Base-by-base conservation (phyloP, 2,329 filamentous ascomycete species). In the Xylariaceae sp. region DNA sequence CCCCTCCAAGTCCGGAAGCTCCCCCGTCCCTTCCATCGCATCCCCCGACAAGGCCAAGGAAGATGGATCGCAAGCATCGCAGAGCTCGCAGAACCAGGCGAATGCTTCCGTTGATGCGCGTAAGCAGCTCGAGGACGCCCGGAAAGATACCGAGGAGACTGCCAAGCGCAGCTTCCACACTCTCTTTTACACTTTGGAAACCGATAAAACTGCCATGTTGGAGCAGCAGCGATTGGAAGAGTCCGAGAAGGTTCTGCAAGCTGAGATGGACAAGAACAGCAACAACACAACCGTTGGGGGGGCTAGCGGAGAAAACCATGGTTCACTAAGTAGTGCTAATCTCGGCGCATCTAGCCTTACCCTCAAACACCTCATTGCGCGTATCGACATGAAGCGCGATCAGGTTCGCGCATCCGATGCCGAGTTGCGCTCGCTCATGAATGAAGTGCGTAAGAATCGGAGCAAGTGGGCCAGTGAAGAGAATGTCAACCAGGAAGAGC, bases 401-500 rank as follows among this genome's bases (percentile, higher is more conserved):
- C 83, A 89, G 72, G 92, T 99, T 45, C 83, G 85, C 66, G 92
- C 94, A 15, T 95, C 91, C 1, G 94, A 99, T 72, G 87, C 90
- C 19, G 92, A 99, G 65, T 76, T 99, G 52, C 84, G 94, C 52
- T 89, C 87, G 44, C 74, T 99, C 51, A 96, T 99, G 81, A 96
- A 94, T 62, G 94, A 99, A 69, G 94, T 99, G 15, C 83, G 94
- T 56, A 99, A 97, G 70, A 97, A 97, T 61, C 81, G 94, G 62
- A 97, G 92, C 70, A 99, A 99, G 72, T 99, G 94, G 94, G 92
- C 94, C 3, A 97, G 88, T 67, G 94, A 97, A 69, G 94, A 99
- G 61, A 94, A 95, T 59, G 87, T 99, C 54, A 92, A 94, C 52
- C 94, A 99, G 70, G 94, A 99, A 69, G 94, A 99, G 70, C 78